Evolutionary conservation across 768 basidiomycete genomes (phyloP), one percentile per base, ranked within the genome.

Genomic region (Macrolepiota fuliginosa): DNA sequence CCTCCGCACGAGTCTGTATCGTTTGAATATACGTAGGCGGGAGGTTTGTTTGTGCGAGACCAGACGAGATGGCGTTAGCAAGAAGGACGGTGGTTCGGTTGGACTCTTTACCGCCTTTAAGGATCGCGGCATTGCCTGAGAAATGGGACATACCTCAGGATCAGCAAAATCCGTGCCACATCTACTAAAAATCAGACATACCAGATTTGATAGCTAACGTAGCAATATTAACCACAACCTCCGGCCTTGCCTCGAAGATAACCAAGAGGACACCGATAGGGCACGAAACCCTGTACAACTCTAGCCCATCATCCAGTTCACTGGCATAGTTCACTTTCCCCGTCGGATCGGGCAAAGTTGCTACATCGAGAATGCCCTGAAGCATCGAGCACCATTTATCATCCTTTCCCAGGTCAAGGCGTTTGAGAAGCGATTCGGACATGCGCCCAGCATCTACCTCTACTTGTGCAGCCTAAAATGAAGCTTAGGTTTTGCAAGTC

Each of bases 61-160:
- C 95, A 12, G 80, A 72, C 15, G 90, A 85, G 66, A 98, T 98
- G 50, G 92, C 86, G 64, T 84, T 77, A 1, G 94, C 85, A 36
- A 99, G 83, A 27, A 94, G 77, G 4, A 79, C 72, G 2, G 94
- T 83, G 1, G 97, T 97, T 60, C 86, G 78, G 52, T 84, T 84
- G 3, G 96, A 98, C 72, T 99, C 97, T 71, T 96, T 98, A 5
- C 97, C 97, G 10, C 97, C 96, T 75, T 99, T 98, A 32, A 98
- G 77, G 61, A 99, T 98, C 9, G 96, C 96, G 22, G 95, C 90
- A 71, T 99, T 99, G 1, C 96, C 96, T 97, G 65, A 5, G 50
- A 19, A 63, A 10, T 27, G 25, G 15, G 50, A 29, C 47, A 64
- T 25, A 62, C 6, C 3, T 22, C 13, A 12, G 12, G 0, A 3